Percentiles rank a stretch among this genome's conserved stretches.
Conservation (phyloP, 1,284 basidiomycete species). For the Pterula multifida region DNA sequence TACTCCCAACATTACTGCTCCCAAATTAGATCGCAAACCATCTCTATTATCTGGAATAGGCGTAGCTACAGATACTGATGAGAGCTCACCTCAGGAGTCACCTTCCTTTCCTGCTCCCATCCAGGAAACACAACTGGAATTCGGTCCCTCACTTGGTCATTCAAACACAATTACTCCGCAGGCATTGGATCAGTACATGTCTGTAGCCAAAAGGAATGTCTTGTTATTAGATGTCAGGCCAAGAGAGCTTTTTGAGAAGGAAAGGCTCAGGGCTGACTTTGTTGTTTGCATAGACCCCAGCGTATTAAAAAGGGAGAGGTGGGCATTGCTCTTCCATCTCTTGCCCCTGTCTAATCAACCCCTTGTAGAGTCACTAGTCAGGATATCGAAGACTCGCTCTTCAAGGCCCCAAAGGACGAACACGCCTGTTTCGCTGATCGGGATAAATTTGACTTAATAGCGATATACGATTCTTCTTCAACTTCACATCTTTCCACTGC, state of each 20-base stretch:
- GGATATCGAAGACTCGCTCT: conserved; percentile 68
- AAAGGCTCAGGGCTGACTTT: conserved; percentile 60
- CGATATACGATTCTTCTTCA: conserved; percentile 75
- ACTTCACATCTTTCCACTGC: conserved; percentile 28
- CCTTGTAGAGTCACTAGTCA: conserved; percentile 46
- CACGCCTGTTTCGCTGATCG: conserved; percentile 66
- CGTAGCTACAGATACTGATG: neutral
- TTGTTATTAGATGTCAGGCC: conserved; percentile 71
- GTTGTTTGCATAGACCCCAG: conserved; percentile 82
- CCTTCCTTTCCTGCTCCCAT: neutral
- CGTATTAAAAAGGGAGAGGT: conserved; percentile 19
- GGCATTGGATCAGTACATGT: conserved; percentile 49
- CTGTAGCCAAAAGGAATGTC: conserved; percentile 16
- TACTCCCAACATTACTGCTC: neutral
- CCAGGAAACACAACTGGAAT: neutral
- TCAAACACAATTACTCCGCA: conserved; percentile 50
- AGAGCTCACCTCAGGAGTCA: neutral
- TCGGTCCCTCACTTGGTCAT: neutral
- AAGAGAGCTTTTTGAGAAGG: conserved; percentile 63
- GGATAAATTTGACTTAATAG: conserved; percentile 84
- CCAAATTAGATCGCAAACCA: neutral
- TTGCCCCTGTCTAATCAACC: conserved; percentile 9
- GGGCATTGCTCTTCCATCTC: conserved; percentile 3
- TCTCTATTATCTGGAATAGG: neutral
- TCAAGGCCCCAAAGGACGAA: conserved; percentile 63